phyloP scores from a whole-genome alignment of 1,139 yeast genomes.

The Suhomyces panamericanus region DNA sequence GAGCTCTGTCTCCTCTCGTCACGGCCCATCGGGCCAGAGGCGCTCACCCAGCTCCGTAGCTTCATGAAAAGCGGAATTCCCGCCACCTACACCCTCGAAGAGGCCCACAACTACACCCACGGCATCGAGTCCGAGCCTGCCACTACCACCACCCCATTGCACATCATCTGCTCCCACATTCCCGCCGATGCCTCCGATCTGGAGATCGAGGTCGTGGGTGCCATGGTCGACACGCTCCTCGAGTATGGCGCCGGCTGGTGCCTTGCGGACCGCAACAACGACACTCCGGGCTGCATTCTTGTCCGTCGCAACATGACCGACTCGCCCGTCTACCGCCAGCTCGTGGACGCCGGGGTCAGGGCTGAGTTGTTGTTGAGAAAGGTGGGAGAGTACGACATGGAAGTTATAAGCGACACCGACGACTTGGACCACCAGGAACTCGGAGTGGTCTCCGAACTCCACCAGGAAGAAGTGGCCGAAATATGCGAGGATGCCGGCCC shows the following conservation, averaged over 20 bases:
- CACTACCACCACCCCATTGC: conserved; percentile 72
- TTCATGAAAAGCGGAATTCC: conserved; percentile 68
- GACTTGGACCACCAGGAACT: conserved; percentile 24
- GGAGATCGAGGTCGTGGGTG: conserved; percentile 49
- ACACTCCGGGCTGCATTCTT: conserved; percentile 77
- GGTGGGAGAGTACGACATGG: conserved; percentile 58
- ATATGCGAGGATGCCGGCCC: conserved; percentile 4
- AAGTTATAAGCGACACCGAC: conserved; percentile 35
- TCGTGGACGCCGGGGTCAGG: conserved; percentile 86
- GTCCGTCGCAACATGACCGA: conserved; percentile 49
- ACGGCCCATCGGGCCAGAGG: conserved; percentile 54
- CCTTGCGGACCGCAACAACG: conserved; percentile 60
- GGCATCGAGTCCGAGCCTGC: conserved; percentile 40
- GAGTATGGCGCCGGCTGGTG: conserved; percentile 95
- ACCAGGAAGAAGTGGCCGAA: conserved; percentile 10
- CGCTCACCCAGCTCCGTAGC: conserved; percentile 44
- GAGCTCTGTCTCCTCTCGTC: conserved; percentile 59
- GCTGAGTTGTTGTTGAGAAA: conserved; percentile 82
- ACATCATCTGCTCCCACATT: conserved; percentile 55
- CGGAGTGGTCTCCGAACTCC: conserved; percentile 13
- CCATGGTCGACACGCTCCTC: conserved; percentile 65
- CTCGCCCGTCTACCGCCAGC: conserved; percentile 47
- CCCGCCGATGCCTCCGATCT: conserved; percentile 46
- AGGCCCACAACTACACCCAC: conserved; percentile 58
- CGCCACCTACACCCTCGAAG: conserved; percentile 79